Evolutionary conservation across 768 basidiomycete genomes (phyloP), one percentile per base, ranked within the genome.

Genomic region (Kwoniella dejecticola): DNA sequence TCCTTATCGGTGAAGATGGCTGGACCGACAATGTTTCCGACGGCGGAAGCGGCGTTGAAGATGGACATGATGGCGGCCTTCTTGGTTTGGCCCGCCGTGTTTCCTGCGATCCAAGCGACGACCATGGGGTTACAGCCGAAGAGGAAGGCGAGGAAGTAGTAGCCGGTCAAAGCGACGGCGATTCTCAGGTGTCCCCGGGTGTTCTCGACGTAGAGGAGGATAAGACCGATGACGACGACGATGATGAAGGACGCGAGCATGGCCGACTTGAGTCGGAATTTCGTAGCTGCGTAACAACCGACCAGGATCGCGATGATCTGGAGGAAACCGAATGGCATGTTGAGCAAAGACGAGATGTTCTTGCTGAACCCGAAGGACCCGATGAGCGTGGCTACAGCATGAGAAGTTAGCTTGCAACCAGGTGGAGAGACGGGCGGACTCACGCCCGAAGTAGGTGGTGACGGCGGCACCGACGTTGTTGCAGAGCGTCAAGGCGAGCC

Each of bases 1-100:
- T 79, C 75, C 26, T 64, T 61, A 27, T 70, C 44, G 23, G 68
- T 62, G 71, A 79, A 79, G 21, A 79, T 63, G 30, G 73, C 62
- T 13, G 78, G 75, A 33, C 68, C 61, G 54, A 81, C 81, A 63
- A 69, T 69, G 49, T 83, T 83, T 17, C 82, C 83, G 12, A 79
- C 81, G 46, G 82, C 83, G 57, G 82, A 81, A 2, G 81, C 83
- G n/a, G 81, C 77, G 61, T 83, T 83, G 59, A 81, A 77, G 7
- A 82, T 62, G 2, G 81, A 82, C 24, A 82, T 83, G 4, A 80
- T 81, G 52, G 80, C 76, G 4, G 76, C 63, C 52, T 76, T 76
- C 62, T 76, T 77, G 50, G 75, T 72, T 29, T 74, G 69, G 48
- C 54, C 50, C 21, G 63, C 62, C 6, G 53, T 62, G 48, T 69